phyloP scores from a whole-genome alignment of 257 asterid genomes.

The Solanum etuberosum region DNA sequence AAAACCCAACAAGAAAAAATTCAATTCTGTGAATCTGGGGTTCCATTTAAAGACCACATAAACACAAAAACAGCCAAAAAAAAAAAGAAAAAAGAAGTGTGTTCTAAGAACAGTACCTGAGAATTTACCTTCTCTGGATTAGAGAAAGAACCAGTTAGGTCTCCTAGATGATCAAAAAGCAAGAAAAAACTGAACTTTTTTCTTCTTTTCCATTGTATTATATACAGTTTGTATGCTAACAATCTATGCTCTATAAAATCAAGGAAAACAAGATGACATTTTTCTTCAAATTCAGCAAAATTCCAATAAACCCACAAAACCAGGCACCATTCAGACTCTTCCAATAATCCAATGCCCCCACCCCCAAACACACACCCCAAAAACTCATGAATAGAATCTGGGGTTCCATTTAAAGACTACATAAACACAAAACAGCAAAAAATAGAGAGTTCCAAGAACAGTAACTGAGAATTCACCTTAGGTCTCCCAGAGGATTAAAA shows the following conservation, averaged over 20 bases:
- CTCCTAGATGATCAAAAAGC: background rate
- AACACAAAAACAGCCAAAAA: background rate
- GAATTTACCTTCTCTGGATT: background rate
- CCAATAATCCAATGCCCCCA: background rate
- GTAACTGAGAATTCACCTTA: background rate
- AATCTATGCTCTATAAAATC: background rate
- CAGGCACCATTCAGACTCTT: background rate
- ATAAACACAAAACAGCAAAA: background rate
- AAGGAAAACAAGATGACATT: background rate
- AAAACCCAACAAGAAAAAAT: background rate
- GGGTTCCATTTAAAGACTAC: background rate
- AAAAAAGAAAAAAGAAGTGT: too few relatives aligned
- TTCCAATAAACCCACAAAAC: background rate
- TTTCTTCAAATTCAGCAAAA: background rate
- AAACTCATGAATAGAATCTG: background rate
- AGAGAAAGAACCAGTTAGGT: background rate
- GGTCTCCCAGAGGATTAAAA: background rate
- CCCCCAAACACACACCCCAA: background rate
- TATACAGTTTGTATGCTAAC: background rate
- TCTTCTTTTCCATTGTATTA: background rate
- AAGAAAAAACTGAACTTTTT: background rate
- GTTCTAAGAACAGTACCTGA: background rate
- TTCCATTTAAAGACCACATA: background rate
- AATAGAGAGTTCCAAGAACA: background rate
- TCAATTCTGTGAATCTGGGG: background rate